These are phyloP conservation scores for Sarocladium oryzae DNA, from an alignment of 2,329 filamentous ascomycete genomes.

Conservation along the genomic window DNA sequence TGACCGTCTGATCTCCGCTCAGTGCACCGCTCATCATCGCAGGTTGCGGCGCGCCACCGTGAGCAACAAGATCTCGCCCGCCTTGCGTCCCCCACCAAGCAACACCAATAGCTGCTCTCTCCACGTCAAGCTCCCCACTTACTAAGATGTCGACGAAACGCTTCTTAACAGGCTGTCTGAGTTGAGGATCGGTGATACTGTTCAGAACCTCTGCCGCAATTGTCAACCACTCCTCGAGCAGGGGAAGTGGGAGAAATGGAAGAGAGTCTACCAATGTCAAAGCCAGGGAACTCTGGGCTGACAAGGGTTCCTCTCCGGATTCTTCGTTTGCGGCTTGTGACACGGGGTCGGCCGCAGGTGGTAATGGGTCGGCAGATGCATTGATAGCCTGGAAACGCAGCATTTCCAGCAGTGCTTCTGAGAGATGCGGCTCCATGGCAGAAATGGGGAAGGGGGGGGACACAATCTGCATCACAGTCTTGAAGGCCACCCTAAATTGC, in stretches of 20 bases:
- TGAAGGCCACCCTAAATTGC: slow-evolving; percentile 85
- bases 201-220: slow-evolving; percentile 63
- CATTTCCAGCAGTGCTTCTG: slow-evolving; percentile 75
- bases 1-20: slow-evolving; percentile 24
- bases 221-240: slow-evolving; percentile 77
- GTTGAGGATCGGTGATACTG: slow-evolving; percentile 50
- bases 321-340: slow-evolving; percentile 22
- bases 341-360: slow-evolving; percentile 31
- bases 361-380: slow-evolving; percentile 39
- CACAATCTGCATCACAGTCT: slow-evolving; percentile 74
- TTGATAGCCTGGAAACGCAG: slow-evolving; percentile 53
- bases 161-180: slow-evolving; percentile 59
- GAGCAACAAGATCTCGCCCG: slow-evolving; percentile 44
- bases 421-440: slow-evolving; percentile 67
- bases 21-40: slow-evolving; percentile 52
- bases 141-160: slow-evolving; percentile 76
- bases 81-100: slow-evolving; percentile 73
- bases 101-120: slow-evolving; percentile 70
- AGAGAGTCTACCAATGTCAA: slow-evolving; percentile 75
- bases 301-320: slow-evolving; percentile 38
- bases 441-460: slow-evolving; percentile 73
- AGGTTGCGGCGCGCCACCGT: slow-evolving; percentile 16
- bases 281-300: slow-evolving; percentile 71
- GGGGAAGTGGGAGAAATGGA: slow-evolving; percentile 61
- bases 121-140: slow-evolving; percentile 81